Evolutionary conservation across 2,329 filamentous ascomycete species (phyloP).

Genomic region (Ceratocystis papillata): DNA sequence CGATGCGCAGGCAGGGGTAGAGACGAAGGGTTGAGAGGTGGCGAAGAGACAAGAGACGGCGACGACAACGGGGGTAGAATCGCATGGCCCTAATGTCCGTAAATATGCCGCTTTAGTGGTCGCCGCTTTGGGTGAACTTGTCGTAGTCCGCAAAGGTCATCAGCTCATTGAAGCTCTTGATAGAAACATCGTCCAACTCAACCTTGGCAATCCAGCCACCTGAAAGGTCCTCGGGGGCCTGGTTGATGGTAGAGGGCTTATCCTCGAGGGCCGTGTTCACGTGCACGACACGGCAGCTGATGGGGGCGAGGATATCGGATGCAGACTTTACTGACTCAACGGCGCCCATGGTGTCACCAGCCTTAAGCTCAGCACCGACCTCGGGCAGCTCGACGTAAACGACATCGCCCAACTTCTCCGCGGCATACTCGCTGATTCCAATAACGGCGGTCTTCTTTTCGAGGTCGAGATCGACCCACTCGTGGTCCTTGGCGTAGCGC

Average conservation of each 20-base stretch:
- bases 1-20: not conserved
- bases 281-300: slow-evolving; percentile 63
- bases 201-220: slow-evolving; percentile 93
- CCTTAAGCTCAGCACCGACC: slow-evolving; percentile 53
- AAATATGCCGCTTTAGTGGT: slow-evolving; percentile 30
- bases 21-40: not conserved
- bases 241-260: slow-evolving; percentile 78
- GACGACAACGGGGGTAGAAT: not conserved
- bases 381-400: slow-evolving; percentile 93
- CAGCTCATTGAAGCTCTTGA: slow-evolving; percentile 59
- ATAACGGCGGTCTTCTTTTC: slow-evolving; percentile 71
- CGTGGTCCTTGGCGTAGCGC: slow-evolving; percentile 93
- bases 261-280: slow-evolving; percentile 68
- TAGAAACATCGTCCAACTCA: slow-evolving; percentile 54
- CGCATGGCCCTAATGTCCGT: too few relatives aligned
- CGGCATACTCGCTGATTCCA: slow-evolving; percentile 86
- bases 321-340: slow-evolving; percentile 98
- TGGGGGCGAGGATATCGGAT: slow-evolving; percentile 89
- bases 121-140: slow-evolving; percentile 49
- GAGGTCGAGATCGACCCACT: slow-evolving; percentile 85
- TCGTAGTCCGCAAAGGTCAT: slow-evolving; percentile 73
- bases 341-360: slow-evolving; percentile 79
- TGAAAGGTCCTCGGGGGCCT: slow-evolving; percentile 67
- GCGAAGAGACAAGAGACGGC: not conserved
- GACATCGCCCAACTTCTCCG: slow-evolving; percentile 85